Evolutionary conservation across 129 eudicot genomes (phyloP), one percentile per base, ranked within the genome.

Genomic region (Silybum marianum): DNA sequence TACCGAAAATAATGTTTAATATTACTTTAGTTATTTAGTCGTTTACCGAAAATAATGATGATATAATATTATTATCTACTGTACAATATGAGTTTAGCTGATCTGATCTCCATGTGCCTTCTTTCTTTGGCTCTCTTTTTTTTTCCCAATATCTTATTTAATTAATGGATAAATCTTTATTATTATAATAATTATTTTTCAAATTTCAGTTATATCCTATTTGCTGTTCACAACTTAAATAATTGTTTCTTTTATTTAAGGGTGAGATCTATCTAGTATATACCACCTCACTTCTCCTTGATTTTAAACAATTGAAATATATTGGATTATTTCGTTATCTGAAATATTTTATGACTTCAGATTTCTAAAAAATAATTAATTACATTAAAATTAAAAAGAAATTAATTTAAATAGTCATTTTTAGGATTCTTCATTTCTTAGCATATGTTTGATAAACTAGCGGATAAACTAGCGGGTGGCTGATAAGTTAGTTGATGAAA

Each of bases 61-160:
- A 71, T 65, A 58, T 71, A 76, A 70, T 70, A 71, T 82, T 40
- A 66, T 74, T 69, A 34, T 76, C 80, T 69, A 69, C 21, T 51
- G 51, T 54, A 22, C 76, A 69, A 34, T 51, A 19, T 51, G 83
- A 76, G 77, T 10, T 76, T 18, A 69, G 79, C 81, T 51, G 81
- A 75, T 82, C 70, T 48, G 80, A 74, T 81, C 60, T 82, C 71
- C 81, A 82, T 75, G 76, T 82, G 76, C 76, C 21, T 51, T 23
- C 70, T 48, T 46, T 58, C 6, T 44, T 82, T 66, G 80, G 26
- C 39, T 74, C 72, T 67, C 62, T 32, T 13, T 81, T 13, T 81
- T 68, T 39, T 58, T 18, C 13, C 21, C 18, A 65, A 44, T 74
- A 75, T 75, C 48, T 34, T 74, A 63, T 40, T 81, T 81, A n/a